These are phyloP conservation scores for Backusella australiensis DNA, from an alignment of 192 early-diverging fungal genomes.

Conservation along the genomic window DNA sequence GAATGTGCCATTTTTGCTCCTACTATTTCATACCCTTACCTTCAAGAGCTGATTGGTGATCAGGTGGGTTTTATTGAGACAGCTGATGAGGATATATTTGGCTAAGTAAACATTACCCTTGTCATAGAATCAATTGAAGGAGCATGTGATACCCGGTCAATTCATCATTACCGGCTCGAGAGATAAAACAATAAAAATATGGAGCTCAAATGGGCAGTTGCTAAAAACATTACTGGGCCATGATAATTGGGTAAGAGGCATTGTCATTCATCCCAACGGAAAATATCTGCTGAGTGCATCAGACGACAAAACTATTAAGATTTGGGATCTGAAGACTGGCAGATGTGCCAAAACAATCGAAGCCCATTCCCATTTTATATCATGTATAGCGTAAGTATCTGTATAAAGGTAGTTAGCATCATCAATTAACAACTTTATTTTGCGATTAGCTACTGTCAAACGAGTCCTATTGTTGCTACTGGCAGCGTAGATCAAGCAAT, in stretches of 20 bases:
- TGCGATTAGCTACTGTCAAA: constrained; percentile 40
- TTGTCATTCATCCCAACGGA: constrained; percentile 80
- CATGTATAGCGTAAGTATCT: constrained; percentile 67
- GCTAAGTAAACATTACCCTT: neutral
- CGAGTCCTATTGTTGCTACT: constrained; percentile 75
- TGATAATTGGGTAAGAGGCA: constrained; percentile 89
- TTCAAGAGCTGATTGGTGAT: constrained; percentile 70
- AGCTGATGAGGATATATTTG: neutral
- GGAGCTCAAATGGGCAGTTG: constrained; percentile 71
- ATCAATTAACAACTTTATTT: neutral
- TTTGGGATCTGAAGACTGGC: constrained; percentile 88
- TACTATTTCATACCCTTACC: constrained; percentile 51
- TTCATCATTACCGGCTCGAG: constrained; percentile 83
- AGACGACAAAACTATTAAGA: constrained; percentile 87
- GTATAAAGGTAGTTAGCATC: neutral
- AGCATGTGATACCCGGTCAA: constrained; percentile 53
- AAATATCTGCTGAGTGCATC: constrained; percentile 78
- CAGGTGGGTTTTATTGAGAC: constrained; percentile 36
- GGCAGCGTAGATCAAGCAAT: constrained; percentile 81
- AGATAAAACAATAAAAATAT: constrained; percentile 88
- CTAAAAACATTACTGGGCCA: constrained; percentile 83
- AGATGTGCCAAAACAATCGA: constrained; percentile 80
- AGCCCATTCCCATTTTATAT: constrained; percentile 89
- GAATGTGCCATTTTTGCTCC: constrained; percentile 90
- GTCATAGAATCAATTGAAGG: constrained; percentile 38